These are phyloP conservation scores for Secale cereale DNA, from an alignment of 176 grass and related monocot species.

Conservation along the genomic window DNA sequence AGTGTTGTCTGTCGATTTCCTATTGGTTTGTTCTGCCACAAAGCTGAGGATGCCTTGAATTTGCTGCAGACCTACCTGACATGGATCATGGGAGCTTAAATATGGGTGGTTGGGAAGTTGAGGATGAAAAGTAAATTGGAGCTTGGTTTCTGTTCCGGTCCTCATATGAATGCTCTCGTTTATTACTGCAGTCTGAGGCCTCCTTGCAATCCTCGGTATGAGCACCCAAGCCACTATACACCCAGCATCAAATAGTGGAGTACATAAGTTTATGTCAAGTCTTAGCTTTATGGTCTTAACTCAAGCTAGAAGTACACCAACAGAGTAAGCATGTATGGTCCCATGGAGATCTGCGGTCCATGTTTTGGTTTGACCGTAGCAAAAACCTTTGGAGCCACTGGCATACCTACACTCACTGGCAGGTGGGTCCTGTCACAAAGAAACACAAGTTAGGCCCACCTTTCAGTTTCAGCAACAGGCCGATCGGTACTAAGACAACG, in stretches of 20 bases:
- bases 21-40: constrained; percentile 29
- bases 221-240: not conserved
- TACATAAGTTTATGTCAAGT: not conserved
- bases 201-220: not conserved
- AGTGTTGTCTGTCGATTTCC: not conserved
- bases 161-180: constrained; percentile 9
- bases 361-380: not conserved
- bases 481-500: not conserved
- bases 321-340: constrained; percentile 3
- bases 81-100: not conserved
- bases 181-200: not conserved
- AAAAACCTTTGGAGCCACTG: not conserved
- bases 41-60: constrained; percentile 23
- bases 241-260: not conserved
- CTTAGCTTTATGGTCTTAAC: not conserved
- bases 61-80: constrained; percentile 1
- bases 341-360: not conserved
- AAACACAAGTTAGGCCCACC: not conserved
- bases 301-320: not conserved
- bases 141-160: not conserved
- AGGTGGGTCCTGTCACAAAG: not conserved
- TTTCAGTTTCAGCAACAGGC: not conserved
- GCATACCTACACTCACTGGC: not conserved
- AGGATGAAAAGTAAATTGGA: constrained; percentile 2
- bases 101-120: not conserved